Conservation (phyloP, 139 green algal genomes). For the Chlamydomonas incerta region DNA sequence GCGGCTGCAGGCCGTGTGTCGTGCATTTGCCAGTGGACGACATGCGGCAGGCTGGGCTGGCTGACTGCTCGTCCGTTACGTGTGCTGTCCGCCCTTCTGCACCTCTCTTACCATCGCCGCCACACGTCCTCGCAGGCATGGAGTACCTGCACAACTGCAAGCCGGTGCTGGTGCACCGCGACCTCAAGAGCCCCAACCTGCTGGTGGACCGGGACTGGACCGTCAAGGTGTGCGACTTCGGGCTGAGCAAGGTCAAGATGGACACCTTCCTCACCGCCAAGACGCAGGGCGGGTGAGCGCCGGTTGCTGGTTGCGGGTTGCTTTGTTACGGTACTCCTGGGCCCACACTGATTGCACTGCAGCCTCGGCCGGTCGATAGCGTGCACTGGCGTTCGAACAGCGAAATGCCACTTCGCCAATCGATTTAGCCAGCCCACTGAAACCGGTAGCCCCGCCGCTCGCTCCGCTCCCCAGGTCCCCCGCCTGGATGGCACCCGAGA, state of each 20-base stretch:
- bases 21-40: too few relatives aligned
- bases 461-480: slow-evolving; percentile 90
- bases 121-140: slow-evolving; percentile 63
- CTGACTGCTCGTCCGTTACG: too few relatives aligned
- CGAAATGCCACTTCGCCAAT: too few relatives aligned
- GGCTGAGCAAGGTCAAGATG: slow-evolving; percentile 78
- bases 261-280: slow-evolving; percentile 74
- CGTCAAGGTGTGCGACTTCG: slow-evolving; percentile 90
- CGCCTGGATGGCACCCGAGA: slow-evolving; percentile 95
- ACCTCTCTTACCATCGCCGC: slow-evolving; percentile 34
- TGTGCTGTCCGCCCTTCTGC: neutral
- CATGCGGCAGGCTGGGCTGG: too few relatives aligned
- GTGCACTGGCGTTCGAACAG: too few relatives aligned
- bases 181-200: slow-evolving; percentile 89
- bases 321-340: too few relatives aligned
- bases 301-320: too few relatives aligned
- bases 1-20: too few relatives aligned
- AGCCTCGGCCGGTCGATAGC: too few relatives aligned
- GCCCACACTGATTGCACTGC: too few relatives aligned
- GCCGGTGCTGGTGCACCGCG: slow-evolving; percentile 82
- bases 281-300: slow-evolving; percentile 35
- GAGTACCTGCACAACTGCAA: slow-evolving; percentile 84
- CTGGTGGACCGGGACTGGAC: slow-evolving; percentile 91
- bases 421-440: too few relatives aligned
- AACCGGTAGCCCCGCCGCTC: too few relatives aligned